Conservation (phyloP, 345 rosid species). For the Passiflora organensis region DNA sequence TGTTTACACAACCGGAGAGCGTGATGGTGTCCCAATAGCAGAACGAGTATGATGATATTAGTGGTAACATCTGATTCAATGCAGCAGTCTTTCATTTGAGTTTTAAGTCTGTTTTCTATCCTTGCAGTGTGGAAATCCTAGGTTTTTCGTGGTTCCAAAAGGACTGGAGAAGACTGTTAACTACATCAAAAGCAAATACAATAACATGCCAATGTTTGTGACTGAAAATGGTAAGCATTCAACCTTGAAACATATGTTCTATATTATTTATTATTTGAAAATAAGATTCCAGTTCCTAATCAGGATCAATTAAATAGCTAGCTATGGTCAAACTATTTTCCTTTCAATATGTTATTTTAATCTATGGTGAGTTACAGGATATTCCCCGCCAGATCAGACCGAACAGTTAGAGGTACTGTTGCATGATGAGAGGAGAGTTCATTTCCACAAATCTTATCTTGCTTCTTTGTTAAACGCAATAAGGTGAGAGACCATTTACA, state of each 20-base stretch:
- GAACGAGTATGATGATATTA: conserved; percentile 17
- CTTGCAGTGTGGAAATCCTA: conserved; percentile 26
- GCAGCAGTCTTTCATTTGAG: neutral
- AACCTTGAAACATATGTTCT: neutral
- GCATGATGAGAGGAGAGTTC: conserved; percentile 25
- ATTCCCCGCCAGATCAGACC: conserved; percentile 11
- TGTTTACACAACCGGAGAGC: conserved; percentile 31
- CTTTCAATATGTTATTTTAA: too few relatives aligned
- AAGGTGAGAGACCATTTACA: conserved; percentile 13
- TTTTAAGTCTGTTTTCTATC: neutral
- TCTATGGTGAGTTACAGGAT: neutral
- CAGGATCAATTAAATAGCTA: too few relatives aligned
- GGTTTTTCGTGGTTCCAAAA: conserved; percentile 37
- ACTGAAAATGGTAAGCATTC: conserved; percentile 40
- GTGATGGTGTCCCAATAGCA: conserved; percentile 33
- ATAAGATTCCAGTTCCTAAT: too few relatives aligned
- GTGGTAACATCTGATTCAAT: neutral
- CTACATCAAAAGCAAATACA: conserved; percentile 35
- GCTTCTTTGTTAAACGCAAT: conserved; percentile 34
- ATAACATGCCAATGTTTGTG: conserved; percentile 37
- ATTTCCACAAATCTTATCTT: conserved; percentile 35
- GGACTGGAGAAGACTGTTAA: conserved; percentile 40
- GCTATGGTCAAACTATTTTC: too few relatives aligned
- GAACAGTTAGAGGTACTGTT: conserved; percentile 6
- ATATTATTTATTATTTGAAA: too few relatives aligned